Conservation (phyloP, 805 yeast genomes). For the Ogataea parapolymorpha region DNA sequence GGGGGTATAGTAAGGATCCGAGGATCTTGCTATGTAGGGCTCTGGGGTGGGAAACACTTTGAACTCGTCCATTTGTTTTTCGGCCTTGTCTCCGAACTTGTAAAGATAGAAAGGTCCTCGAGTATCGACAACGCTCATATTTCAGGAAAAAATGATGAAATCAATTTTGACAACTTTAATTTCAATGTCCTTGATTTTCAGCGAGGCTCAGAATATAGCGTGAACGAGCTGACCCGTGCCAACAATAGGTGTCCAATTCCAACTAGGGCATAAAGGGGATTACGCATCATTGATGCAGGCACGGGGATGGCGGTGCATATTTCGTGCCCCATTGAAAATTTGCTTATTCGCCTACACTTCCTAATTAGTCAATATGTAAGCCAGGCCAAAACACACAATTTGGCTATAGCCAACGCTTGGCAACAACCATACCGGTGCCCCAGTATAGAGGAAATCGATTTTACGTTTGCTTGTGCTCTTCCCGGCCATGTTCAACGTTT, state of each 20-base stretch:
- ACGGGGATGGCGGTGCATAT: not conserved
- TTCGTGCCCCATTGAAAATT: not conserved
- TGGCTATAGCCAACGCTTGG: not conserved
- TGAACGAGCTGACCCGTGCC: not conserved
- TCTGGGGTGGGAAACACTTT: constrained; percentile 25
- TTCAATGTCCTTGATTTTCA: not conserved
- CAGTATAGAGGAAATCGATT: too few relatives aligned
- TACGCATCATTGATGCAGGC: not conserved
- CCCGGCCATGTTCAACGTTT: too few relatives aligned
- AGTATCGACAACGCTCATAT: constrained; percentile 9
- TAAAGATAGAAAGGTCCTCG: constrained; percentile 22
- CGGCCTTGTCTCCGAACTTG: constrained; percentile 21
- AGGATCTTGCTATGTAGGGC: not conserved
- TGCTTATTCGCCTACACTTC: not conserved
- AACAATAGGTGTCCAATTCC: not conserved
- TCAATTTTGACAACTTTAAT: not conserved
- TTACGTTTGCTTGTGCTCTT: too few relatives aligned
- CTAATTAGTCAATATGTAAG: not conserved
- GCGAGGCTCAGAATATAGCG: not conserved
- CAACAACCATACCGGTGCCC: not conserved
- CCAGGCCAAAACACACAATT: not conserved
- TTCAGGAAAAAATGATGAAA: not conserved
- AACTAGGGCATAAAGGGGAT: not conserved
- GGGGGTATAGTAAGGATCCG: constrained; percentile 1
- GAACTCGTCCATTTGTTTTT: constrained; percentile 18